phyloP scores from a whole-genome alignment of 2,329 filamentous ascomycete genomes.

The Ceratocystis albifundus region DNA sequence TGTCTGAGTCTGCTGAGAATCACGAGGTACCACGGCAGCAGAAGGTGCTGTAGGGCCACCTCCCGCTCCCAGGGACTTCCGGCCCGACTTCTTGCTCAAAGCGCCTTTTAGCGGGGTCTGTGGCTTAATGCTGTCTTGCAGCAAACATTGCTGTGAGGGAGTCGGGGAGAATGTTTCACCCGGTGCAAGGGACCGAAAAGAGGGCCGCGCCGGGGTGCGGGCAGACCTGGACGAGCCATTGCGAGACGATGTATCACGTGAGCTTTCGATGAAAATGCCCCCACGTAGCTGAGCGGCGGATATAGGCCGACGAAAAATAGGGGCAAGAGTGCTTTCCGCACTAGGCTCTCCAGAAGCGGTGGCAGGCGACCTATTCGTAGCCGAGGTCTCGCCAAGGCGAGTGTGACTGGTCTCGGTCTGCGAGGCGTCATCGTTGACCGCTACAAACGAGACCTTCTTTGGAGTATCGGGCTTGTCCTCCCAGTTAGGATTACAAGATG shows the following conservation, averaged over 20 bases:
- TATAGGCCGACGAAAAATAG: neutral
- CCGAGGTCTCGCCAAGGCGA: neutral
- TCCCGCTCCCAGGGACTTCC: neutral
- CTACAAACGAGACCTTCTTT: constrained; percentile 15
- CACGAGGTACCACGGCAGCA: neutral
- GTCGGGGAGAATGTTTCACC: constrained; percentile 18
- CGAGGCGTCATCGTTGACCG: neutral
- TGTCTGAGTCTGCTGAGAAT: no score
- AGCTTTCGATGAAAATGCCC: constrained; percentile 14
- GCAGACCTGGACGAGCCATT: neutral
- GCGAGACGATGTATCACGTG: neutral
- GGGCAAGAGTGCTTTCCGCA: neutral
- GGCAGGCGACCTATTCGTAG: neutral
- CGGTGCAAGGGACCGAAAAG: constrained; percentile 14
- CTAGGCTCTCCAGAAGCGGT: neutral
- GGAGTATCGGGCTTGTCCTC: constrained; percentile 21
- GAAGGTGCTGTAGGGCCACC: neutral
- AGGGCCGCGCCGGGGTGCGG: neutral
- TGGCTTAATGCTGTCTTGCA: constrained; percentile 7
- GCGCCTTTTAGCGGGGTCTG: constrained; percentile 5
- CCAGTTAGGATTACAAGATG: constrained; percentile 41
- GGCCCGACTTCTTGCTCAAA: constrained; percentile 2
- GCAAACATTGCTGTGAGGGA: neutral
- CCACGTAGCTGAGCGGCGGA: constrained; percentile 8
- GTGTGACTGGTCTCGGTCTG: constrained; percentile 5